Evolutionary conservation across 2,329 filamentous ascomycete species (phyloP).

Genomic region (Fusarium protoensiforme): DNA sequence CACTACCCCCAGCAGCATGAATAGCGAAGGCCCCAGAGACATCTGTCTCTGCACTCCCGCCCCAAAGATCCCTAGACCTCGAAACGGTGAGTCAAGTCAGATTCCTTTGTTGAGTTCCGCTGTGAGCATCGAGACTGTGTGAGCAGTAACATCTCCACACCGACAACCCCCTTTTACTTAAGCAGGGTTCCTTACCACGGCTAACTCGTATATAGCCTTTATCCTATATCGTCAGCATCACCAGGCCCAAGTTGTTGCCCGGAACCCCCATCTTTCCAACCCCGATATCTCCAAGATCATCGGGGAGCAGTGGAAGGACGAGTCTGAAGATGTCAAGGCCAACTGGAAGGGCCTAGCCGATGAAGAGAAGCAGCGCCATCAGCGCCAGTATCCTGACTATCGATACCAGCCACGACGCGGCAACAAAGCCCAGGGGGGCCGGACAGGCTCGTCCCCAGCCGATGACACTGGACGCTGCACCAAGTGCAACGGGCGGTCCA

Average conservation of each 20-base stretch:
- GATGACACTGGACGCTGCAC: slow-evolving; percentile 70
- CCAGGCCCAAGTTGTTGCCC: slow-evolving; percentile 82
- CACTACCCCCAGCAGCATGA: slow-evolving; percentile 43
- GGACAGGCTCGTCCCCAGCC: slow-evolving; percentile 49
- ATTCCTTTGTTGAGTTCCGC: slow-evolving; percentile 26
- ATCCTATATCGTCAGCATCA: slow-evolving; percentile 97
- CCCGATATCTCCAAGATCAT: slow-evolving; percentile 98
- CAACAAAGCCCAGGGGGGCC: slow-evolving; percentile 45
- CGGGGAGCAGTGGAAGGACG: slow-evolving; percentile 88
- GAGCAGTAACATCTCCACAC: slow-evolving; percentile 5
- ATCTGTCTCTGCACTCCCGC: slow-evolving; percentile 68
- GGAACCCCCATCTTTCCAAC: slow-evolving; percentile 91
- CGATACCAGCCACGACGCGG: slow-evolving; percentile 88
- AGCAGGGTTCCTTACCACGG: neutral
- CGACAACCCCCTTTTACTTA: neutral
- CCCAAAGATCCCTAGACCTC: slow-evolving; percentile 67
- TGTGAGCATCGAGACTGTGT: neutral
- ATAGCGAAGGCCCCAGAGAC: slow-evolving; percentile 51
- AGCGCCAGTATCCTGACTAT: slow-evolving; percentile 91
- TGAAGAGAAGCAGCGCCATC: slow-evolving; percentile 91
- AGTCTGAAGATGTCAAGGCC: slow-evolving; percentile 78
- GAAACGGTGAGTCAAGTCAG: slow-evolving; percentile 62
- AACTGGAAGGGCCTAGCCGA: slow-evolving; percentile 92
- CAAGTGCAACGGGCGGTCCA: slow-evolving; percentile 77
- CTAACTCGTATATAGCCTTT: slow-evolving; percentile 75